Evolutionary conservation across 768 basidiomycete species (phyloP).

Genomic region (Mrakia hoshinonis): DNA sequence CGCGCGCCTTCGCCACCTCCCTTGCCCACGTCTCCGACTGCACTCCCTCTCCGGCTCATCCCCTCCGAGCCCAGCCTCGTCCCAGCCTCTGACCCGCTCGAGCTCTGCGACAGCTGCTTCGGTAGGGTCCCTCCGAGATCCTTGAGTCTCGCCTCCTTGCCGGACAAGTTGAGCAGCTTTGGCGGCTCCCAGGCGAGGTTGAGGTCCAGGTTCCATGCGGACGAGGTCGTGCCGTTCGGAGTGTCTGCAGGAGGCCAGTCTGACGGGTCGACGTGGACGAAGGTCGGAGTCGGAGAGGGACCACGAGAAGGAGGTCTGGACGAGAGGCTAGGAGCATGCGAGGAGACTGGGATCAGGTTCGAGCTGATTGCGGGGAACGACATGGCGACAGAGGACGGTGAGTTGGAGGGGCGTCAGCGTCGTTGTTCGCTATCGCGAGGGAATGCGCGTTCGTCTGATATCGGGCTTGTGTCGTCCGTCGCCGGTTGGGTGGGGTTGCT

Average conservation of each 20-base stretch:
- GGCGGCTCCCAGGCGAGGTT: background rate
- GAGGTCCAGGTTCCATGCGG: conserved; percentile 3
- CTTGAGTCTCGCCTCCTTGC: background rate
- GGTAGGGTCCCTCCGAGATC: background rate
- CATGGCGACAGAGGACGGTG: background rate
- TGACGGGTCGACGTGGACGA: background rate
- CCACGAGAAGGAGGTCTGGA: background rate
- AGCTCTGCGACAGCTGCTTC: background rate
- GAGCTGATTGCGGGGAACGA: background rate
- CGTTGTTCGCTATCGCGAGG: too few species aligned
- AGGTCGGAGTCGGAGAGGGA: conserved; percentile 1
- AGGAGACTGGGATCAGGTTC: background rate
- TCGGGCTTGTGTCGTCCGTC: too few species aligned
- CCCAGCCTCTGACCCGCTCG: background rate
- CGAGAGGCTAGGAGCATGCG: background rate
- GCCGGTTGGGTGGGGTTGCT: too few species aligned
- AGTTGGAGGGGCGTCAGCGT: too few species aligned
- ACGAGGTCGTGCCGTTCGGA: background rate
- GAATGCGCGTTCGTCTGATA: too few species aligned
- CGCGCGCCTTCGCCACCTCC: too few species aligned
- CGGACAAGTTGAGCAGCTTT: background rate
- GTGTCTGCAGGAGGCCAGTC: background rate
- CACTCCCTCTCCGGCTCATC: background rate
- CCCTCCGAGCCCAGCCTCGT: background rate
- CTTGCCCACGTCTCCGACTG: background rate